Percentiles rank a stretch among this genome's conserved stretches.
Conservation (phyloP, 176 grass and related monocot species). For the Tillandsia leiboldiana region DNA sequence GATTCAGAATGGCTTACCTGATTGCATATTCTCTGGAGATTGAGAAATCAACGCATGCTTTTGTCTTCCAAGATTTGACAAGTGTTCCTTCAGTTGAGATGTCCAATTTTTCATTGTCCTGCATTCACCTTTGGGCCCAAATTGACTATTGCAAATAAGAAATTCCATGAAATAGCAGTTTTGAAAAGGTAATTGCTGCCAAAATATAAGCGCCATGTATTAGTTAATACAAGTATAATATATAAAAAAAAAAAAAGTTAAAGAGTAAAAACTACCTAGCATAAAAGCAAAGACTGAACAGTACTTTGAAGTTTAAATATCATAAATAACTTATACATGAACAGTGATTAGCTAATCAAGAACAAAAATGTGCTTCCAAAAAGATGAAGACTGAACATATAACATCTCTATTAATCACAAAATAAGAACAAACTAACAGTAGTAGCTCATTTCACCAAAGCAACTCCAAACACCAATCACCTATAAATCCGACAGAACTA, state of each 20-base stretch:
- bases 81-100: slow-evolving; percentile 43
- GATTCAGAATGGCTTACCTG: slow-evolving; percentile 28
- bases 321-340: too few relatives aligned
- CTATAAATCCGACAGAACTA: too few relatives aligned
- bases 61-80: slow-evolving; percentile 34
- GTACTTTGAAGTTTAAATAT: too few relatives aligned
- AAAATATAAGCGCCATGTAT: slow-evolving; percentile 14
- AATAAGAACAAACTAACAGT: too few relatives aligned
- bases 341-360: too few relatives aligned
- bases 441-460: not conserved
- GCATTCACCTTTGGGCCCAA: slow-evolving; percentile 18
- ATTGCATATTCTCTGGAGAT: slow-evolving; percentile 26
- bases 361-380: too few relatives aligned
- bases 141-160: slow-evolving; percentile 23
- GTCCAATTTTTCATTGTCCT: slow-evolving; percentile 42
- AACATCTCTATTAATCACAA: too few relatives aligned
- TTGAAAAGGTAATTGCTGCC: slow-evolving; percentile 31
- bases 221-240: not conserved
- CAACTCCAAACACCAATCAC: not conserved
- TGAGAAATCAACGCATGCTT: slow-evolving; percentile 30
- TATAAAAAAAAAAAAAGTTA: not conserved
- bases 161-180: slow-evolving; percentile 45
- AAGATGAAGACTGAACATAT: too few relatives aligned
- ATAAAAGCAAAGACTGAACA: too few relatives aligned
- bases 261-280: not conserved